Evolutionary conservation across 192 early-diverging fungal genomes (phyloP).

Genomic region (Chytriomyces confervae): DNA sequence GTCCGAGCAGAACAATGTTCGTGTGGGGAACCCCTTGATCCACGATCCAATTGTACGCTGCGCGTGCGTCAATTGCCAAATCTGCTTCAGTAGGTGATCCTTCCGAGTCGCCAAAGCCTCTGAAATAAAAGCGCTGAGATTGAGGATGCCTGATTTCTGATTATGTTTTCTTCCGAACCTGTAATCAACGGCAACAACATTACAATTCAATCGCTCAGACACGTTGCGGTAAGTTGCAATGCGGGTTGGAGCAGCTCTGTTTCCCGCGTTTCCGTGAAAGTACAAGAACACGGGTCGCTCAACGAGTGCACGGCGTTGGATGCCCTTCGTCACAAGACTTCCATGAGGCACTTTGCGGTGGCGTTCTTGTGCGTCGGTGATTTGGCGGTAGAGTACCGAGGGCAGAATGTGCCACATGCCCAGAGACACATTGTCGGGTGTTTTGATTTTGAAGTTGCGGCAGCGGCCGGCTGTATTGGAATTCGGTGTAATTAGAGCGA

Average conservation of each 20-base stretch:
- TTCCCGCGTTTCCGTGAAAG: constrained; percentile 62
- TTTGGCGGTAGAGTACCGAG: constrained; percentile 10
- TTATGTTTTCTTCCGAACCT: background rate
- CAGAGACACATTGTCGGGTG: constrained; percentile 44
- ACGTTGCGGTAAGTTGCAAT: constrained; percentile 32
- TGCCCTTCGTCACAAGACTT: constrained; percentile 1
- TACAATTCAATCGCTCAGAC: constrained; percentile 30
- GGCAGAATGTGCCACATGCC: constrained; percentile 60
- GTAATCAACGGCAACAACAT: constrained; percentile 61
- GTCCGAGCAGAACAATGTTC: constrained; percentile 56
- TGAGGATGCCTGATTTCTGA: too few species aligned
- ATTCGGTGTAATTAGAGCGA: background rate
- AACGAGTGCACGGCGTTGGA: constrained; percentile 34
- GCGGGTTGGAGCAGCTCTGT: constrained; percentile 42
- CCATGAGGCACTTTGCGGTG: background rate
- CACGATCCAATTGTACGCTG: constrained; percentile 52
- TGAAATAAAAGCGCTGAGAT: background rate
- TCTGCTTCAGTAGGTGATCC: constrained; percentile 46
- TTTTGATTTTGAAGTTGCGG: constrained; percentile 41
- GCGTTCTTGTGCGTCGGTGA: constrained; percentile 10
- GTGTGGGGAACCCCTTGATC: constrained; percentile 40
- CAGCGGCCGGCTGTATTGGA: constrained; percentile 14
- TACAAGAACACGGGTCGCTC: constrained; percentile 54
- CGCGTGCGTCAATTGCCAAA: constrained; percentile 46
- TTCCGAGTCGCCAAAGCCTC: constrained; percentile 62